Base-by-base conservation (phyloP, 176 grass and related monocot genomes). In the Melocanna baccifera region DNA sequence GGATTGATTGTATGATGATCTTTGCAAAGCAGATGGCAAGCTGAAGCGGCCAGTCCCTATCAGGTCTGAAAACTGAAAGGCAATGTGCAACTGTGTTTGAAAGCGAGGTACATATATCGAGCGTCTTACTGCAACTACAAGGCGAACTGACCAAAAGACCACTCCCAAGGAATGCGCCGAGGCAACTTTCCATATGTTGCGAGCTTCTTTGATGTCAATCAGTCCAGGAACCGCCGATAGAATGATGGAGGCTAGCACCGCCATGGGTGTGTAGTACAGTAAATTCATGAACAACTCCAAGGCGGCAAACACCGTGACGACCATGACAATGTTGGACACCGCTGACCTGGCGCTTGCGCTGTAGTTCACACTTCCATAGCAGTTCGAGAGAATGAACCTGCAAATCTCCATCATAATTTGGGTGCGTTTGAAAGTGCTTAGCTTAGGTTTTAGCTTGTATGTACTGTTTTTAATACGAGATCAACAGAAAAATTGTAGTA, bases 211-310 rank as follows among this genome's bases (percentile, higher is more conserved):
- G 19, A 94, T 65, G 78, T 98, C 89, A n/a, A 98, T 94, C 67
- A 98, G 82, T 19, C 96, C 96, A 1, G 96, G 96, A 37, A 98
- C 88, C 5, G 96, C 96, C 0, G 96, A 98, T 13, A 98, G 81
- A 25, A 98, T 98, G 61, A 98, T 98, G 57, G 96, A 98, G 22
- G 96, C 96, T 0, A 98, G 93, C 65, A 98, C 94, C 20, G 96
- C 89, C n/a, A 98, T 79, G 22, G 96, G 96, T 1, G 96, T 98
- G 77, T 92, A 98, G 89, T 94, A 98, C 63, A 98, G 86, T 29
- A 95, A 81, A 85, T 85, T 92, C 73, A 87, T 92, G 57, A 98
- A 87, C 45, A 95, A 26, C 74, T 95, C 85, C 66, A 94, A 37
- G 45, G 96, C 75, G 7, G 94, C 43, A 43, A 93, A 77, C 59